phyloP scores from a whole-genome alignment of 176 grass and related monocot species.

The Zea luxurians region DNA sequence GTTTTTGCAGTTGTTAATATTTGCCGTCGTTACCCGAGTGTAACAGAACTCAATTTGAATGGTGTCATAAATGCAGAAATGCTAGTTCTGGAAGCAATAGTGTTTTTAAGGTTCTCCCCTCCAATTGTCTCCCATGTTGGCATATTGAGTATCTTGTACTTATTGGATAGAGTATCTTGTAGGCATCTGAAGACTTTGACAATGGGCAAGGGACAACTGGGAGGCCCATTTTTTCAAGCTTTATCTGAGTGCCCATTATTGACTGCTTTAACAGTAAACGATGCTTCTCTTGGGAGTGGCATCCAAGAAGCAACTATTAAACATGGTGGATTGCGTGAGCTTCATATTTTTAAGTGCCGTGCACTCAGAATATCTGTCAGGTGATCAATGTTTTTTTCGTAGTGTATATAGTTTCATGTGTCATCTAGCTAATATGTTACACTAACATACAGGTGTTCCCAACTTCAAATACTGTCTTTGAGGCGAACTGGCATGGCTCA shows the following conservation, averaged over 20 bases:
- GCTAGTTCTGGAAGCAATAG: constrained; percentile 67
- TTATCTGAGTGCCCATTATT: constrained; percentile 65
- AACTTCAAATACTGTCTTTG: constrained; percentile 73
- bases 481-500: constrained; percentile 87
- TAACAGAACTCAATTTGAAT: constrained; percentile 66
- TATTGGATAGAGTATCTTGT: constrained; percentile 12
- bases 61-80: constrained; percentile 66
- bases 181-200: constrained; percentile 74
- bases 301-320: constrained; percentile 83
- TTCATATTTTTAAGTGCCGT: constrained; percentile 83
- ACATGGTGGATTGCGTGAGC: constrained; percentile 66
- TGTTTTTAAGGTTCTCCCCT: constrained; percentile 58
- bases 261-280: constrained; percentile 66
- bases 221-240: constrained; percentile 72
- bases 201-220: constrained; percentile 72
- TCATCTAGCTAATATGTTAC: constrained; percentile 28
- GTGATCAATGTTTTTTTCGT: constrained; percentile 43
- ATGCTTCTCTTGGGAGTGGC: constrained; percentile 72
- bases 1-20: constrained; percentile 73
- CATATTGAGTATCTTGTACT: background rate
- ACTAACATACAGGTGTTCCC: constrained; percentile 61
- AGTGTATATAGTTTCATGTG: background rate
- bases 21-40: constrained; percentile 75
- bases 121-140: background rate
- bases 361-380: constrained; percentile 84